A percentile compares a stretch with the other conserved stretches of the same genome.
phyloP scores from a whole-genome alignment of 2,329 filamentous ascomycete species.

The Juglanconis sp. region DNA sequence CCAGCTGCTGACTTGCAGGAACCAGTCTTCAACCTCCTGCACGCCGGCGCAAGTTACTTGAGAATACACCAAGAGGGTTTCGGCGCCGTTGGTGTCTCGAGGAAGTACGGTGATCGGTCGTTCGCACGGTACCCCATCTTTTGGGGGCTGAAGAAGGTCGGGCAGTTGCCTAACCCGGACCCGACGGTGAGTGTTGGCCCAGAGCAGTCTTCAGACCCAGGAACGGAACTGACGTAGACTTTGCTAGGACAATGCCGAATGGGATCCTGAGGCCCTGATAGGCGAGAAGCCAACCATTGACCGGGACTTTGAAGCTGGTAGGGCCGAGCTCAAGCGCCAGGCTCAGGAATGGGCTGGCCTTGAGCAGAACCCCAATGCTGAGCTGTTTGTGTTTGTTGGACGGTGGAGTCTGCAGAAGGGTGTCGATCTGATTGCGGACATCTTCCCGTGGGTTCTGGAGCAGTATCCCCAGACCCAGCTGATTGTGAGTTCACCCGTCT shows the following conservation, averaged over 20 bases:
- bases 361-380: slow-evolving; percentile 57
- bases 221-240: background rate
- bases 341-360: slow-evolving; percentile 68
- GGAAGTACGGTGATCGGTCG: slow-evolving; percentile 65
- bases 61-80: slow-evolving; percentile 66
- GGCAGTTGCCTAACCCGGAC: slow-evolving; percentile 64
- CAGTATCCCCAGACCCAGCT: slow-evolving; percentile 56
- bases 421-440: slow-evolving; percentile 62
- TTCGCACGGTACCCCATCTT: slow-evolving; percentile 66
- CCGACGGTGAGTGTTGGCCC: slow-evolving; percentile 37
- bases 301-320: slow-evolving; percentile 48
- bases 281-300: slow-evolving; percentile 48
- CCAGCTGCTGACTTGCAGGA: slow-evolving; percentile 47
- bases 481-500: slow-evolving; percentile 30
- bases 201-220: background rate
- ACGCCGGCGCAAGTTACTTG: slow-evolving; percentile 64
- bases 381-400: slow-evolving; percentile 66
- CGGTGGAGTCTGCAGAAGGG: slow-evolving; percentile 70
- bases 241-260: slow-evolving; percentile 55
- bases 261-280: slow-evolving; percentile 42
- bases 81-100: slow-evolving; percentile 65
- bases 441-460: slow-evolving; percentile 60
- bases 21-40: slow-evolving; percentile 62
- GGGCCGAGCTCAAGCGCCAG: slow-evolving; percentile 54
- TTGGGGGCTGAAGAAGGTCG: slow-evolving; percentile 63